Base-by-base conservation (phyloP, 768 basidiomycete genomes). In the Pleurotus djamor region DNA sequence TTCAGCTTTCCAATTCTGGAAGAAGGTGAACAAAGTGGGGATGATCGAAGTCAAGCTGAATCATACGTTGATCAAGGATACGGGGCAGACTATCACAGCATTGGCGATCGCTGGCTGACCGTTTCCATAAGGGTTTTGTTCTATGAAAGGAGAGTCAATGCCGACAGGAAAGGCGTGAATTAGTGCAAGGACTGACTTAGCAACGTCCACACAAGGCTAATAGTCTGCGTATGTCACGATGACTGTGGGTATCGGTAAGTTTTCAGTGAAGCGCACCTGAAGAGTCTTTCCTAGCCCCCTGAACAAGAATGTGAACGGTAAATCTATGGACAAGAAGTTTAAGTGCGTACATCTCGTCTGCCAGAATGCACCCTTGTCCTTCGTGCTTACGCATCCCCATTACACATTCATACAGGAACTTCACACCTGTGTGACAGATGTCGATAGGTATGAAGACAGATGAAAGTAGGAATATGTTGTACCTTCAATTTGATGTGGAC, bases 201-300 rank as follows among this genome's bases (percentile, higher is more conserved):
- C 8, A 99, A 76, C 0, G 94, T 98, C 90, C 94, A 95, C 6
- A 98, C 77, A 12, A 99, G 80, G n/a, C 88, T 79, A 57, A 99
- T 96, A 0, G 96, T 96, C 86, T 95, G 70, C 52, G 70, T 12
- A 47, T 57, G 4, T 49, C 51, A 69, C 7, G 37, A 59, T 4
- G 48, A 59, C 12, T 38, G 21, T 34, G n/a, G 44, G n/a, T 9
- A 37, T 35, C 43, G 44, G 36, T 43, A 37, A 21, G 5, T 54
- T 8, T 4, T 51, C 21, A 7, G 34, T 34, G 7, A 6, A 44
- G 43, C 10, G 7, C 14, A 83, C 90, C 78, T 93, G 92, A 6
- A 94, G 73, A 1, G 95, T 97, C 77, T 99, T 99, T n/a, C 97
- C 97, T 52, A 99, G 83, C 52, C 96, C 96, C 96, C 96, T 78